phyloP scores from a whole-genome alignment of 257 asterid genomes.

The Rubia yunnanensis region DNA sequence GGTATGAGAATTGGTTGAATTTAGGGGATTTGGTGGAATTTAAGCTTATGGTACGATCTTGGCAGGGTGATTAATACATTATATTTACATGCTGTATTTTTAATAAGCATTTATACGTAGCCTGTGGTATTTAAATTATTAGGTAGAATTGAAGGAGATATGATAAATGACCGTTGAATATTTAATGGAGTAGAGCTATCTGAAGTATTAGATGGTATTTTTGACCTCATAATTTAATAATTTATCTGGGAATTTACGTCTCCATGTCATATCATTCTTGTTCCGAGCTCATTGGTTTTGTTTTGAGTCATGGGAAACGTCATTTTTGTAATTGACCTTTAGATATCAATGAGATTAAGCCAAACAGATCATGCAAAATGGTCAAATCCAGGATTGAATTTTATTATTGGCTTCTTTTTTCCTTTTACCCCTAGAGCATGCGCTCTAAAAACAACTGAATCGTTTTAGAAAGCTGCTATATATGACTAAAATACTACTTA shows the following conservation, averaged over 20 bases:
- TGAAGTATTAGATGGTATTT: neutral
- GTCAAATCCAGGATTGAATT: neutral
- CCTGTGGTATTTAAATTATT: neutral
- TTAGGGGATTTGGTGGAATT: neutral
- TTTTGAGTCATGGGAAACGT: neutral
- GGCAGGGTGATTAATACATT: neutral
- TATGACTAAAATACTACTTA: neutral
- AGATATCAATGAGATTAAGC: neutral
- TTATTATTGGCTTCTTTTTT: neutral
- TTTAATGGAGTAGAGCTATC: neutral
- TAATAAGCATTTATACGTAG: neutral
- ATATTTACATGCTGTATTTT: no score
- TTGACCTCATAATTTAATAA: neutral
- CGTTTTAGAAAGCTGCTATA: neutral
- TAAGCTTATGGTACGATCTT: neutral
- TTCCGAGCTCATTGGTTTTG: neutral
- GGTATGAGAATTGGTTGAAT: conserved; percentile 2
- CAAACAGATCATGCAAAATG: neutral
- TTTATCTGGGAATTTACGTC: neutral
- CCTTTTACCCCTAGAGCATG: neutral
- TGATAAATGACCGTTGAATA: neutral
- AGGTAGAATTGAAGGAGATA: neutral
- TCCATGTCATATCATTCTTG: neutral
- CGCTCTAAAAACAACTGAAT: neutral
- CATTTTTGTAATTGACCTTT: neutral